phyloP scores from a whole-genome alignment of 192 early-diverging fungal genomes.

The Physocladia obscura region DNA sequence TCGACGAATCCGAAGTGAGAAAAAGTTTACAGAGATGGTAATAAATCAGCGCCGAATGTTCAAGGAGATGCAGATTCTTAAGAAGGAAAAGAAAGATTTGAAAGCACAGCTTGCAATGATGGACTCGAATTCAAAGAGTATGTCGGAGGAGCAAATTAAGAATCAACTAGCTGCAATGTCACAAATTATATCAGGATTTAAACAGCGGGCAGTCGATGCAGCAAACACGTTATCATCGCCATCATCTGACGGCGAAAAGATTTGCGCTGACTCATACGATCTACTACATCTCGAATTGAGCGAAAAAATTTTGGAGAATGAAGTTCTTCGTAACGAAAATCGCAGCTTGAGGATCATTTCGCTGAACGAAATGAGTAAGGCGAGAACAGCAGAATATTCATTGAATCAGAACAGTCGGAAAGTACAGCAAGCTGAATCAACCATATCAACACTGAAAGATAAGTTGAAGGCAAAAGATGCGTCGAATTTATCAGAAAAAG shows the following conservation, averaged over 20 bases:
- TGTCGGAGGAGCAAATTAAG: slow-evolving; percentile 17
- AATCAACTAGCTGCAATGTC: not conserved
- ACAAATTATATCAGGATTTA: not conserved
- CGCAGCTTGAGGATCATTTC: slow-evolving; percentile 14
- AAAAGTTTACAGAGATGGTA: slow-evolving; percentile 1
- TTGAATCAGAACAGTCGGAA: not conserved
- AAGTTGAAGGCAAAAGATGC: slow-evolving; percentile 8
- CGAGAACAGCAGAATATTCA: slow-evolving; percentile 16
- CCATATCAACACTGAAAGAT: slow-evolving; percentile 1
- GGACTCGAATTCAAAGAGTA: not conserved
- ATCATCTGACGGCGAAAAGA: not conserved
- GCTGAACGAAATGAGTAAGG: slow-evolving; percentile 29
- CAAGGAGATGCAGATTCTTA: slow-evolving; percentile 3
- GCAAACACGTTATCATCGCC: not conserved
- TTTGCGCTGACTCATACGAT: slow-evolving; percentile 7
- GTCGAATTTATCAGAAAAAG: not conserved
- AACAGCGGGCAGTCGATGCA: not conserved
- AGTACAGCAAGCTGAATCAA: slow-evolving; percentile 19
- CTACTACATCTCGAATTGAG: slow-evolving; percentile 13
- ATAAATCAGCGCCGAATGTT: not conserved
- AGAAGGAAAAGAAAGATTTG: slow-evolving; percentile 15
- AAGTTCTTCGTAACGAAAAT: slow-evolving; percentile 22
- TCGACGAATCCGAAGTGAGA: slow-evolving; percentile 3
- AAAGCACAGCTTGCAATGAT: slow-evolving; percentile 2
- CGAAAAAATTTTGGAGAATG: slow-evolving; percentile 10